Evolutionary conservation across 495 filamentous ascomycete genomes (phyloP), one percentile per base, ranked within the genome.

Genomic region (Aspergillus leporis): DNA sequence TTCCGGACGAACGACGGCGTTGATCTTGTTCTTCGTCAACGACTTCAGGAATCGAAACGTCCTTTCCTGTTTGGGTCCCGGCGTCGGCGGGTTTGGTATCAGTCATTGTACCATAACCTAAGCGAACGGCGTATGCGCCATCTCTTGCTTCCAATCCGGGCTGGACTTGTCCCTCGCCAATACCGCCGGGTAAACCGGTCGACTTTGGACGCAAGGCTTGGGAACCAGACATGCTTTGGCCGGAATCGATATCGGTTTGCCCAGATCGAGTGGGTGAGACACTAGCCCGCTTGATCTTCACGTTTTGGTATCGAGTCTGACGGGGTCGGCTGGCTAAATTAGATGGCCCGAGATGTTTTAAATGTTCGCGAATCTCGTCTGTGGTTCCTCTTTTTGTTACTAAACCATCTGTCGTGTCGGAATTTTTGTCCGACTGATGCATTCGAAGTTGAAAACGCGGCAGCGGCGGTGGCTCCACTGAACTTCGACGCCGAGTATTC

Each of bases 311-410:
- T n/a, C 87, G 87, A 2, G 94, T 97, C 54, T 83, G 78, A 60
- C 89, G 87, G 4, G 94, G 94, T 36, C 89, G 85, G 53, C 85
- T 90, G 3, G 94, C 95, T 16, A 89, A 83, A 65, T 98, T 98
- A 2, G 91, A 95, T 0, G 94, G 94, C 0, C 95, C 94, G 2
- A 98, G 85, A 64, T 94, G 89, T 65, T 90, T 94, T 12, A 97
- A 78, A 60, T 97, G 93, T 62, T 92, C 85, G 49, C 82, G 83
- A 56, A 96, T 84, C 50, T 96, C 91, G 52, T 80, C 76, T 1
- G 75, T 78, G 32, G 72, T 62, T 18, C 74, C 70, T 23, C 73
- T 61, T 58, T 77, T 72, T 5, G 72, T 74, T 46, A 80, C 56
- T 59, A 70, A 67, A 51, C 68, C 55, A 52, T 74, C 62, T 31